Conservation (phyloP, 495 filamentous ascomycete genomes). For the Penicillium bovifimosum region DNA sequence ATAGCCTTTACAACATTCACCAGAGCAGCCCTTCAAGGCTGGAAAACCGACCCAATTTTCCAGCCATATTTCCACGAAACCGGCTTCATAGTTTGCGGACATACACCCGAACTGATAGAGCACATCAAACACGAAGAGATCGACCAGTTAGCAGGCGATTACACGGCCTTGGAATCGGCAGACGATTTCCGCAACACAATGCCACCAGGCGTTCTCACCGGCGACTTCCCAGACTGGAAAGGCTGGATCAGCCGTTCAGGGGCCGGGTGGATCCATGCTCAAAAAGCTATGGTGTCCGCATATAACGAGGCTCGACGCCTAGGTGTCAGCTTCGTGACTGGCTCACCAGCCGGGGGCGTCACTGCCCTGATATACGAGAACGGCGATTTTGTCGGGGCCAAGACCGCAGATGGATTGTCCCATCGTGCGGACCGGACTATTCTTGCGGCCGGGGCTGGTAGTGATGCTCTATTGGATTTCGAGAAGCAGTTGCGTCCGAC, state of each 20-base stretch:
- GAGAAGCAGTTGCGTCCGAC: slow-evolving; percentile 50
- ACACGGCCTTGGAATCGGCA: slow-evolving; percentile 23
- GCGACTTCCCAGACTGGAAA: slow-evolving; percentile 46
- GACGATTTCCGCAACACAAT: slow-evolving; percentile 47
- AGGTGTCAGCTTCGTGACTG: slow-evolving; percentile 42
- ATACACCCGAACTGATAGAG: slow-evolving; percentile 28
- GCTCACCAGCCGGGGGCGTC: slow-evolving; percentile 32
- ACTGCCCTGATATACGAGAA: slow-evolving; percentile 27
- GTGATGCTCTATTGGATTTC: slow-evolving; percentile 44
- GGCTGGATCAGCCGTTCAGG: slow-evolving; percentile 39
- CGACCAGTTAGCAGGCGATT: slow-evolving; percentile 24
- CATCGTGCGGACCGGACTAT: slow-evolving; percentile 39
- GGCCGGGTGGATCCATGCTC: slow-evolving; percentile 49
- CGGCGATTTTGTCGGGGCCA: slow-evolving; percentile 32
- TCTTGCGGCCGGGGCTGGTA: slow-evolving; percentile 44
- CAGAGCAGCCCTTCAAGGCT: slow-evolving; percentile 36
- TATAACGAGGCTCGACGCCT: slow-evolving; percentile 38
- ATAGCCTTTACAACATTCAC: slow-evolving; percentile 33
- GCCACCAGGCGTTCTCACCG: slow-evolving; percentile 47
- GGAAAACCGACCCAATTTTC: slow-evolving; percentile 45
- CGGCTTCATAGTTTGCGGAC: slow-evolving; percentile 43
- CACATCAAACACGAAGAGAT: slow-evolving; percentile 36
- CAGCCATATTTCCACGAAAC: slow-evolving; percentile 45
- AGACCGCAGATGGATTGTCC: slow-evolving; percentile 26
- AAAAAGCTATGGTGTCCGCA: slow-evolving; percentile 41